Base-by-base conservation (phyloP, 192 early-diverging fungal species). In the Dissophora globulifera region DNA sequence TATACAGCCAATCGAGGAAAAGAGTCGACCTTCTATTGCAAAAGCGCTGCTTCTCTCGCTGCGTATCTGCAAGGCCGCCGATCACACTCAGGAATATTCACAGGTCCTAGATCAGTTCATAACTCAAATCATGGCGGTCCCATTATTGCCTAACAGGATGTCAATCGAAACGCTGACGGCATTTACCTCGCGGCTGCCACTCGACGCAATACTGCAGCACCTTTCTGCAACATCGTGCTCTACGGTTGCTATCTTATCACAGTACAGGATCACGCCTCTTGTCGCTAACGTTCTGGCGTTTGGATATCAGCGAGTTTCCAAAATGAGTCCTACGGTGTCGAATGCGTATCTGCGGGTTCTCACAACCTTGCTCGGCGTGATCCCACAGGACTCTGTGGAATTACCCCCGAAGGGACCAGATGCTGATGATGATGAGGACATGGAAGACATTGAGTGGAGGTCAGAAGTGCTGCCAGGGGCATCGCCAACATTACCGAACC, bases 81-180 rank as follows among this genome's bases (percentile, higher is more conserved):
- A 62, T 20, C 42, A 55, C 13, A 32, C 46, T 19, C 46, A 40
- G 57, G 58, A 51, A 12, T 41, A 29, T 23, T 29, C 33, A 15
- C 17, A 30, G 3, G 35, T 54, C 12, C 26, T 79, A 38, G 42
- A 75, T 31, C 35, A 66, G 26, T 83, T 89, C n/a, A 62, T 79
- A 19, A 70, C 30, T 13, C 33, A 85, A 30, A 82, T 90, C 45
- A 50, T 90, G 23, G 79, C 86, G n/a, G 67, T 90, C 7, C 79
- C 84, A 22, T 30, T 71, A 19, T 45, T 90, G 2, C 67, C 80
- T 3, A 78, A 85, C 55, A 62, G 79, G 11, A 78, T 88, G 38
- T 75, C 78, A 8, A 70, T 79, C 19, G 79, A 80, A 23, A 50
- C 58, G 1, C 52, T 87, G n/a, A 53, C 59, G 17, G 29, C 51